These are phyloP conservation scores for Phytopythium cucurbitacearum DNA, from an alignment of 352 stramenopile species.

Conservation along the genomic window DNA sequence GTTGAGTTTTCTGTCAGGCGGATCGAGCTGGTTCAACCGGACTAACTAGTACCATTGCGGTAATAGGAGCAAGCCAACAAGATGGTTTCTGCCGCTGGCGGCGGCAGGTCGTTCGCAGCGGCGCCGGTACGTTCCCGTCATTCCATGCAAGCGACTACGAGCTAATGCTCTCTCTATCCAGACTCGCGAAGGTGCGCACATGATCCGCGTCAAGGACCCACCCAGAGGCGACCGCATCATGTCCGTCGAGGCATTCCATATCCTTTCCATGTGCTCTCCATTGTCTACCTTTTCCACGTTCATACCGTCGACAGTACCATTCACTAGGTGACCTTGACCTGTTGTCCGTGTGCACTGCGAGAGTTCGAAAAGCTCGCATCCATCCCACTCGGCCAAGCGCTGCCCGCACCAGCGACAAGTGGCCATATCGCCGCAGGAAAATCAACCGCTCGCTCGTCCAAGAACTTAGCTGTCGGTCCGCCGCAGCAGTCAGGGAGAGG, in stretches of 20 bases:
- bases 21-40: neutral
- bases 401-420: slow-evolving; percentile 6
- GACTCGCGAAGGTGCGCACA: slow-evolving; percentile 66
- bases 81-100: slow-evolving; percentile 41
- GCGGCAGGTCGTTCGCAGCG: slow-evolving; percentile 37
- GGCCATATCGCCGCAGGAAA: slow-evolving; percentile 4
- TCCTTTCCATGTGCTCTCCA: slow-evolving; percentile 24
- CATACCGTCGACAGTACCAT: slow-evolving; percentile 4
- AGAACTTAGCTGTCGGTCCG: slow-evolving; percentile 2
- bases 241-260: slow-evolving; percentile 75
- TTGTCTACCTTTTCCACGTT: neutral
- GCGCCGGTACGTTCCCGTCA: slow-evolving; percentile 25
- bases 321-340: slow-evolving; percentile 35
- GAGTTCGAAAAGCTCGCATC: slow-evolving; percentile 72
- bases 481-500: slow-evolving; percentile 3
- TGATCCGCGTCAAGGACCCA: slow-evolving; percentile 53
- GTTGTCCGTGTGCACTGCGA: slow-evolving; percentile 32
- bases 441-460: neutral
- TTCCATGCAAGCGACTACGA: neutral
- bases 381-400: slow-evolving; percentile 48
- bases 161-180: slow-evolving; percentile 9
- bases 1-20: neutral
- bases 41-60: neutral
- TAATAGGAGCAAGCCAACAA: slow-evolving; percentile 72
- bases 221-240: slow-evolving; percentile 38